These are phyloP conservation scores for Tolypocladium inflatum DNA, from an alignment of 2,329 filamentous ascomycete species.

Conservation along the genomic window DNA sequence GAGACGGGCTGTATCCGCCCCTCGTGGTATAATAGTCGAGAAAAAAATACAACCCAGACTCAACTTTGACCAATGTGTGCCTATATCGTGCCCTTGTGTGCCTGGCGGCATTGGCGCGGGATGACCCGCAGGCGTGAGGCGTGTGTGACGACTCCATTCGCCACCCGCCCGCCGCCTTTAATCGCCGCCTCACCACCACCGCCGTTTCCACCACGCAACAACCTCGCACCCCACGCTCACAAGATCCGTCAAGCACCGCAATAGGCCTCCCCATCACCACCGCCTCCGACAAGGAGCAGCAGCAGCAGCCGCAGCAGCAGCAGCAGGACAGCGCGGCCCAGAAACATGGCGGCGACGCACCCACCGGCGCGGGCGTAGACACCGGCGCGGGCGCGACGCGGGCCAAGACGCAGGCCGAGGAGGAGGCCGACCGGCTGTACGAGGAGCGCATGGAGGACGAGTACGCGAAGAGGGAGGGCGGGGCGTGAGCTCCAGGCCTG, in stretches of 20 bases:
- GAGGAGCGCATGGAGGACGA: slow-evolving; percentile 46
- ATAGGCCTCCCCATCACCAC: background rate
- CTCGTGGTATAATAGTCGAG: no score
- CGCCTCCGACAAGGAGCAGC: background rate
- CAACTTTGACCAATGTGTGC: background rate
- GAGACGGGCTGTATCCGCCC: no score
- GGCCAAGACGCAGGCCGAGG: slow-evolving; percentile 38
- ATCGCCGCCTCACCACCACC: background rate
- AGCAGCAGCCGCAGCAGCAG: background rate
- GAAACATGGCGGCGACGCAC: background rate
- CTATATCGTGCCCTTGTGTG: background rate
- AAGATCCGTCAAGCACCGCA: background rate
- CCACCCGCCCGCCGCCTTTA: background rate
- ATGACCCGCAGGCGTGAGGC: background rate
- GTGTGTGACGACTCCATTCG: background rate
- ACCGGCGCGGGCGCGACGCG: slow-evolving; percentile 37
- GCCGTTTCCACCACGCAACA: background rate
- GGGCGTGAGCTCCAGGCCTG: slow-evolving; percentile 10
- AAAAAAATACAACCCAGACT: no score
- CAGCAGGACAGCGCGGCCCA: background rate
- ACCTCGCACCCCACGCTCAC: background rate
- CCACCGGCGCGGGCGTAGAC: slow-evolving; percentile 35
- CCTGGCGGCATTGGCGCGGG: background rate
- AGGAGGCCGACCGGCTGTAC: slow-evolving; percentile 39
- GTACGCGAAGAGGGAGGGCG: slow-evolving; percentile 45